Evolutionary conservation across 140 eudicot genomes (phyloP).

Genomic region (Senecio squalidus): DNA sequence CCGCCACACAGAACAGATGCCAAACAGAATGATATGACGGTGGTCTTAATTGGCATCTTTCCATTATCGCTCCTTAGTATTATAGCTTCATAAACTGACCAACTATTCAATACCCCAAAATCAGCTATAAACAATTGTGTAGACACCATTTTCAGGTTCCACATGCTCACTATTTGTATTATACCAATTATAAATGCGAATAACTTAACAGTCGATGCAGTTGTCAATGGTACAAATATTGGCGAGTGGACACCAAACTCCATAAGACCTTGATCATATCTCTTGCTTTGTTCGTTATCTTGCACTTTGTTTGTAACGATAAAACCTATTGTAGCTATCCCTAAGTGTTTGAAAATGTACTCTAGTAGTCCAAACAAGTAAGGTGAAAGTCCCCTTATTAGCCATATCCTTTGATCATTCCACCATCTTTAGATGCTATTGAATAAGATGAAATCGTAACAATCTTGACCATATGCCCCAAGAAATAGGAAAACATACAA

Average conservation of each 20-base stretch:
- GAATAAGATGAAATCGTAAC: conserved; percentile 39
- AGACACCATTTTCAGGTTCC: conserved; percentile 20
- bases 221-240: conserved; percentile 49
- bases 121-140: conserved; percentile 32
- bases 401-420: conserved; percentile 65
- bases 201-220: conserved; percentile 43
- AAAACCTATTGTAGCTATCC: conserved; percentile 47
- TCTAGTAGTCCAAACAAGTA: conserved; percentile 40
- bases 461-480: conserved; percentile 61
- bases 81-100: conserved; percentile 52
- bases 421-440: conserved; percentile 51
- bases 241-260: conserved; percentile 54
- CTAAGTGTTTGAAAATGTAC: conserved; percentile 27
- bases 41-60: conserved; percentile 30
- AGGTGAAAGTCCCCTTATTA: conserved; percentile 47
- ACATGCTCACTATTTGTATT: background rate
- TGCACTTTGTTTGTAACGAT: conserved; percentile 59
- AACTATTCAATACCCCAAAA: conserved; percentile 38
- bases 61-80: conserved; percentile 43
- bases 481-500: conserved; percentile 41
- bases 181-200: conserved; percentile 21
- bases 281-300: conserved; percentile 47
- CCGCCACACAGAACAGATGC: conserved; percentile 27
- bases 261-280: conserved; percentile 54
- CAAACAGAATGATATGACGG: conserved; percentile 21